Evolutionary conservation across 148 eudicot species (phyloP), one percentile per base, ranked within the genome.

Genomic region (Euryodendron excelsum): DNA sequence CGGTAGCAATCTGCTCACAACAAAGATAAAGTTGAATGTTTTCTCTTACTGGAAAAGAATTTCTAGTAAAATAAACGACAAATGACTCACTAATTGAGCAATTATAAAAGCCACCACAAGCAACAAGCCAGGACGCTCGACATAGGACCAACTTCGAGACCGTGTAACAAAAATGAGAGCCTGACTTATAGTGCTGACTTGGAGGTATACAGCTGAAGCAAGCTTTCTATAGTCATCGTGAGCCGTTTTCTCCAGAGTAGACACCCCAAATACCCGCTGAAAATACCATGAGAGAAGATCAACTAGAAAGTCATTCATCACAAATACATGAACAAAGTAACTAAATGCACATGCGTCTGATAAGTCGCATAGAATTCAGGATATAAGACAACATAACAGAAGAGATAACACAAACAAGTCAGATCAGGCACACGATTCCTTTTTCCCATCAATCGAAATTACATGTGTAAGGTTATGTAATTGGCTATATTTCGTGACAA

Each of bases 111-210:
- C 99, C 14, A 74, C 87, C 72, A 96, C 87, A 53, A 96, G 91
- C 76, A 96, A 79, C 50, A 86, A 67, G 25, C 98, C 99, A 62
- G 99, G 99, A 74, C 99, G 93, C 75, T 96, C 99, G 31, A 90
- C 85, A 58, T 82, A 96, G 25, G 99, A 96, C 94, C 94, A 96
- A 80, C 94, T 93, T 78, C 97, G 89, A 60, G 97, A 93, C 72
- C 99, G 87, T 30, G 99, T 96, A 21, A 96, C 98, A 76, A 96
- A 96, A 61, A 96, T 93, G 79, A 96, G 94, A 50, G 99, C 99
- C 86, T 96, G 98, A 80, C 99, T 96, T 69, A 96, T 81, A 45
- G 89, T 96, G 91, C 98, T 96, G 83, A 96, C 99, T 92, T 96
- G 99, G 79, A 96, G 98, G 69, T 96, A 96, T 69, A 96, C 80